Evolutionary conservation across 495 filamentous ascomycete genomes (phyloP), one percentile per base, ranked within the genome.

Genomic region (Oidiodendron maius): DNA sequence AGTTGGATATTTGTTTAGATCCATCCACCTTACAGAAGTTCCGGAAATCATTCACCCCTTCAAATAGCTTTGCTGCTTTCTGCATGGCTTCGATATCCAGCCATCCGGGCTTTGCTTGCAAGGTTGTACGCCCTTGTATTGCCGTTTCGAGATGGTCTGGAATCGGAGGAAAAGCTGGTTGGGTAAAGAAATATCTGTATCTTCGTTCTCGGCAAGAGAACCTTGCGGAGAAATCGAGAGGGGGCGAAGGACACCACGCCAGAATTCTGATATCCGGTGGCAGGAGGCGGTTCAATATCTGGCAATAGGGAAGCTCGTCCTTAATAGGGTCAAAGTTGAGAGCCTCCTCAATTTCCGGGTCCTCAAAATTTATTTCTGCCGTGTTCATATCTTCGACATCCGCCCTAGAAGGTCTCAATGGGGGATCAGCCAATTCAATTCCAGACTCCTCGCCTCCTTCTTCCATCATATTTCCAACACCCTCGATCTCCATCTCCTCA

Each of bases 111-210:
- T 68, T 69, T 32, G 61, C 40, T 18, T 46, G 40, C 2, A 17
- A 17, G 2, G 37, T 16, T 3, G 18, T 36, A 12, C 15, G 38
- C 3, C 4, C 6, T 1, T 18, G 21, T 20, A 15, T 1, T 17
- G 22, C 4, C 3, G 12, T 16, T 30, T 62, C 57, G 3, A 59
- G 52, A 13, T 56, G 40, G 28, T 28, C 54, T 26, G 78, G 78
- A 15, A 64, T 45, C 1, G 90, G 89, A 21, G 79, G 58, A 56
- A 89, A 94, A 2, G 85, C 85, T 0, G 93, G 94, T 57, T 96
- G 85, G 8, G 91, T 97, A 72, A 98, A 98, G 76, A 95, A 96
- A 67, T 97, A 98, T 34, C 83, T 77, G 65, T 98, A 98, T 46
- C 81, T 81, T 39, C 93, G 78, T 63, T 95, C 88, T 40, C 82